phyloP scores from a whole-genome alignment of 768 basidiomycete genomes.

The Phlebiopsis gigantea region DNA sequence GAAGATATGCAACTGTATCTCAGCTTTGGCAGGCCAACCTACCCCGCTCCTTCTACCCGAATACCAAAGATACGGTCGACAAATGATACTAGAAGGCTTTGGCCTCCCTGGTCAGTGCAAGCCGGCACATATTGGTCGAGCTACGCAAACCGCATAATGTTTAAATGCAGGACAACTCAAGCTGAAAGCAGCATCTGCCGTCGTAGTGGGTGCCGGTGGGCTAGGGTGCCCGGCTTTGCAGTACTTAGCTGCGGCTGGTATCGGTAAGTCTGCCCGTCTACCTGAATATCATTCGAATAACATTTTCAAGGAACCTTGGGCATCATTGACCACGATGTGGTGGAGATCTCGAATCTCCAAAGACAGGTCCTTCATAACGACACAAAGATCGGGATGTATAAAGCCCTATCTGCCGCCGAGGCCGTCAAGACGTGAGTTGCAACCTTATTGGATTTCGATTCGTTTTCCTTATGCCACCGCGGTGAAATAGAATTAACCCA shows the following conservation, averaged over 20 bases:
- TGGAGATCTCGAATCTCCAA: slow-evolving; percentile 87
- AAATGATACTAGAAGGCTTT: slow-evolving; percentile 91
- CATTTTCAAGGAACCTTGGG: slow-evolving; percentile 62
- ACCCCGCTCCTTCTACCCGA: slow-evolving; percentile 42
- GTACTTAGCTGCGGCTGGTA: slow-evolving; percentile 87
- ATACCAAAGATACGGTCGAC: slow-evolving; percentile 89
- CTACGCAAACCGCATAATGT: neutral
- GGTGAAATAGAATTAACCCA: slow-evolving; percentile 63
- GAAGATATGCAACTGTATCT: neutral
- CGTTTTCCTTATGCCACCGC: neutral
- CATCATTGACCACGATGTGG: slow-evolving; percentile 84
- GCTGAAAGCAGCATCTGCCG: slow-evolving; percentile 67
- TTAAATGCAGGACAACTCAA: slow-evolving; percentile 68
- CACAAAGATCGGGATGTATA: slow-evolving; percentile 64
- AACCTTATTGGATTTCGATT: neutral
- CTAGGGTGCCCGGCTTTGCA: slow-evolving; percentile 94
- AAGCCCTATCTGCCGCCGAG: slow-evolving; percentile 75
- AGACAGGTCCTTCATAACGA: slow-evolving; percentile 88
- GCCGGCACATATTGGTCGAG: neutral
- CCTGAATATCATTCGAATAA: neutral
- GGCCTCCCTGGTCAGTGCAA: slow-evolving; percentile 66
- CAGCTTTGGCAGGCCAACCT: neutral
- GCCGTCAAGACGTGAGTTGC: slow-evolving; percentile 56
- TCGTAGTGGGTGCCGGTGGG: slow-evolving; percentile 92
- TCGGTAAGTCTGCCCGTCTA: slow-evolving; percentile 51